Base-by-base conservation (phyloP, 1,139 yeast genomes). In the Pichia sp. region DNA sequence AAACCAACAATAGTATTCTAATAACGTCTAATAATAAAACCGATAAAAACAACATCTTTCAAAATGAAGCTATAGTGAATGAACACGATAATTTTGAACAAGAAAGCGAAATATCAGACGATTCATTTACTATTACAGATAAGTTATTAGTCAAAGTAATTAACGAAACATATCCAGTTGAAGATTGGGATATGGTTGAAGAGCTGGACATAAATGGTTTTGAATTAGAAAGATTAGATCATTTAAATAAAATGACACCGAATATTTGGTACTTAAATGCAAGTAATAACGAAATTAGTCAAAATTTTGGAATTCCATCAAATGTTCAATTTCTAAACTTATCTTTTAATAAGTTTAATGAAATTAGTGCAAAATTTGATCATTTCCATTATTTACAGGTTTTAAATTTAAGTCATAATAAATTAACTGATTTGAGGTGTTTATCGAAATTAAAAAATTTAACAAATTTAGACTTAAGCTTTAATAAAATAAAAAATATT, bases 71-170 rank as follows among this genome's bases (percentile, higher is more conserved):
- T 7, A 26, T 34, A 31, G 25, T 36, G 9, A 7, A 7, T 25
- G 42, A 43, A 9, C 10, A 33, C 25, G 33, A 9, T 18, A 37
- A 18, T 11, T n/a, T 27, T 26, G 39, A 25, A 8, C 38, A 40
- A 25, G 41, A 28, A 28, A 29, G 30, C 30, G 34, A 34, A 26
- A 28, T 38, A 29, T 27, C 30, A 18, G 34, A 29, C 18, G 26
- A 32, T 7, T 32, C 81, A 1, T 79, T 78, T 57, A 70, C 81
- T 1, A 74, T 74, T 54, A 70, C 78, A 0, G 73, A 73, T 52
- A 69, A 65, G 49, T 63, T 62, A 18, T 59, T 79, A 42, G 78
- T 77, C 5, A 66, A 78, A 2, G 67, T 74, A 1, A 69, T 79
- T n/a, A 76, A 77, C 1, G 76, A 74, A 44, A 60, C 65, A 2